A percentile compares a stretch with the other conserved stretches of the same genome.
phyloP scores from a whole-genome alignment of 2,329 filamentous ascomycete genomes.

The Pestalotiopsis sp. region DNA sequence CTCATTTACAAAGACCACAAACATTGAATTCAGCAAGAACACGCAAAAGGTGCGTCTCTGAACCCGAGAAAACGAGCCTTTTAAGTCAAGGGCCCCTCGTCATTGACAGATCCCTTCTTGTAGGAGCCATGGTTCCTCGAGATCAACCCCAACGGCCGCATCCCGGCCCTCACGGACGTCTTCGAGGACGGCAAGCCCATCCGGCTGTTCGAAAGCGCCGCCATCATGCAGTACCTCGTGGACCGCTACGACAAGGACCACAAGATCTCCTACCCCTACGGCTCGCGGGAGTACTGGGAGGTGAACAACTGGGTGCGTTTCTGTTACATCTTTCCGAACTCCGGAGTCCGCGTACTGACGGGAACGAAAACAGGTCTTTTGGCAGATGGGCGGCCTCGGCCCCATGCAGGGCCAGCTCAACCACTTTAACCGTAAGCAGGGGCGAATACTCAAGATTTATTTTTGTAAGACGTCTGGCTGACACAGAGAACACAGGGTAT shows the following conservation, averaged over 20 bases:
- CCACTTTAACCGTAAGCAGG: slow-evolving; percentile 69
- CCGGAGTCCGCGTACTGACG: slow-evolving; percentile 1
- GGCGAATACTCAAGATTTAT: neutral
- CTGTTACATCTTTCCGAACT: too few species aligned
- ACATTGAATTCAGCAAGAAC: slow-evolving; percentile 73
- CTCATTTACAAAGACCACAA: slow-evolving; percentile 43
- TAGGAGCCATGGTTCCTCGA: slow-evolving; percentile 79
- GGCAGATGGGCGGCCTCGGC: slow-evolving; percentile 78
- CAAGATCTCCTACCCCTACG: slow-evolving; percentile 78
- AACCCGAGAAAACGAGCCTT: neutral
- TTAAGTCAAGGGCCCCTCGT: neutral
- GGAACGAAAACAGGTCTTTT: slow-evolving; percentile 53
- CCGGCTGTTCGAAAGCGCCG: slow-evolving; percentile 79
- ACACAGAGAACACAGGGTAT: slow-evolving; percentile 3
- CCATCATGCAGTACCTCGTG: slow-evolving; percentile 82
- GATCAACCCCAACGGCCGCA: slow-evolving; percentile 92
- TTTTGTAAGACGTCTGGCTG: neutral
- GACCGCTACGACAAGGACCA: slow-evolving; percentile 80
- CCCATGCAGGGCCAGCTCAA: slow-evolving; percentile 86
- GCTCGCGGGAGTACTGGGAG: slow-evolving; percentile 75
- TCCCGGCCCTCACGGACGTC: slow-evolving; percentile 83
- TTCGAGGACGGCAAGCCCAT: slow-evolving; percentile 74
- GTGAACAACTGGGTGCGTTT: slow-evolving; percentile 70
- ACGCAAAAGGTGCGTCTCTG: slow-evolving; percentile 62
- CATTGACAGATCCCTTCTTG: neutral